A percentile compares a stretch with the other conserved stretches of the same genome.
phyloP scores from a whole-genome alignment of 1,139 yeast genomes.

The Magnusiomyces magnusii region DNA sequence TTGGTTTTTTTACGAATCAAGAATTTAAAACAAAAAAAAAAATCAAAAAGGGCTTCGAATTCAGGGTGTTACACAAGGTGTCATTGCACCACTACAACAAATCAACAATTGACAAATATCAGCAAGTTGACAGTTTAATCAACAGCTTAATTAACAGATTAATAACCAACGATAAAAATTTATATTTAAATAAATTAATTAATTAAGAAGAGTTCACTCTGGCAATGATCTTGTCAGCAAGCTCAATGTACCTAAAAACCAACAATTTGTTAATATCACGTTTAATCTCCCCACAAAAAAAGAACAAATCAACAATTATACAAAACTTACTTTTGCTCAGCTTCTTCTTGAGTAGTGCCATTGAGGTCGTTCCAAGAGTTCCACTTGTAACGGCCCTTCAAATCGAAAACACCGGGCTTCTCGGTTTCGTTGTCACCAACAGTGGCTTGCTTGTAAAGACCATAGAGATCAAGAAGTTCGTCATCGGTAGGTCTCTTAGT shows the following conservation, averaged over 20 bases:
- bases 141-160: no score
- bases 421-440: slow-evolving; percentile 85
- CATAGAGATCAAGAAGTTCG: slow-evolving; percentile 71
- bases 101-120: no score
- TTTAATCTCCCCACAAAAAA: neutral
- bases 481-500: slow-evolving; percentile 77
- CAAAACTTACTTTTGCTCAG: slow-evolving; percentile 51
- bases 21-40: no score
- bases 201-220: slow-evolving; percentile 18
- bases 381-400: slow-evolving; percentile 97
- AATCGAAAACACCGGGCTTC: slow-evolving; percentile 82
- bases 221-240: slow-evolving; percentile 61
- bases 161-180: no score
- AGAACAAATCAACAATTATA: neutral
- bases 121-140: no score
- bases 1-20: no score
- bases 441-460: slow-evolving; percentile 93
- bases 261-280: neutral
- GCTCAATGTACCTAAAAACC: slow-evolving; percentile 48
- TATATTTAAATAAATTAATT: no score
- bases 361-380: slow-evolving; percentile 87
- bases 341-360: slow-evolving; percentile 84
- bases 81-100: no score
- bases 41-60: no score
- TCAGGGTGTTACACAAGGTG: no score